These are phyloP conservation scores for Oropetium thomaeum DNA, from an alignment of 176 grass and related monocot genomes.

Conservation along the genomic window DNA sequence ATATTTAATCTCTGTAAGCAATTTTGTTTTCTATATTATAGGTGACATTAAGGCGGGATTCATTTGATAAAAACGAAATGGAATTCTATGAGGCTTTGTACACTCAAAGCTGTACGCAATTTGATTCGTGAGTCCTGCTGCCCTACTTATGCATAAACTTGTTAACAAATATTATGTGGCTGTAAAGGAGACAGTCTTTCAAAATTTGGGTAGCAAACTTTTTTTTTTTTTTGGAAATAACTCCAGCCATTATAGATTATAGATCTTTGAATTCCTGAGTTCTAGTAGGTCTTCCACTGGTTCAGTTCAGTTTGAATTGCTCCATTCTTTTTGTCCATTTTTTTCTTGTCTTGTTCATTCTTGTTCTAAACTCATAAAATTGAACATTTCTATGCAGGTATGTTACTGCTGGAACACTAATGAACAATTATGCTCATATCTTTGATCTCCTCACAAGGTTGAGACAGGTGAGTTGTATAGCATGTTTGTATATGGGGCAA, in stretches of 20 bases:
- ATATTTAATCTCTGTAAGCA: no score
- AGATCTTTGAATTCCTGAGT: not conserved
- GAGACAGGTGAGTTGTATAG: constrained; percentile 60
- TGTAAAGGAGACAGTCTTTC: constrained; percentile 9
- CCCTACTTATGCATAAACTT: constrained; percentile 16
- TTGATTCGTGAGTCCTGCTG: constrained; percentile 76
- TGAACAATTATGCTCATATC: constrained; percentile 98
- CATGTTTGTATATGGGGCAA: not conserved
- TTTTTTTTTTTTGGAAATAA: constrained; percentile 8
- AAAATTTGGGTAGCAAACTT: constrained; percentile 15
- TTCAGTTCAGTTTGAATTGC: not conserved
- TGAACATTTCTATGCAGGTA: constrained; percentile 48
- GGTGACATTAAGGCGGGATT: constrained; percentile 83
- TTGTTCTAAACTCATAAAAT: not conserved
- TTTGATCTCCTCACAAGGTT: constrained; percentile 97
- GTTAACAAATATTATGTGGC: not conserved
- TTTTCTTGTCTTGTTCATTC: not conserved
- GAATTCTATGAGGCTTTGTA: constrained; percentile 99
- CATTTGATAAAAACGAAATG: constrained; percentile 74
- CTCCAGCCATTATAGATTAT: constrained; percentile 3
- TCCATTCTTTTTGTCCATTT: not conserved
- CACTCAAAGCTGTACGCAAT: constrained; percentile 82
- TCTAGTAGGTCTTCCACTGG: not conserved
- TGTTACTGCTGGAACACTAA: constrained; percentile 76
- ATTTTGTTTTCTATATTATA: constrained; percentile 35